A percentile compares a stretch with the other conserved stretches of the same genome.
phyloP scores from a whole-genome alignment of 2,329 filamentous ascomycete species.

The Colletotrichum filicis region DNA sequence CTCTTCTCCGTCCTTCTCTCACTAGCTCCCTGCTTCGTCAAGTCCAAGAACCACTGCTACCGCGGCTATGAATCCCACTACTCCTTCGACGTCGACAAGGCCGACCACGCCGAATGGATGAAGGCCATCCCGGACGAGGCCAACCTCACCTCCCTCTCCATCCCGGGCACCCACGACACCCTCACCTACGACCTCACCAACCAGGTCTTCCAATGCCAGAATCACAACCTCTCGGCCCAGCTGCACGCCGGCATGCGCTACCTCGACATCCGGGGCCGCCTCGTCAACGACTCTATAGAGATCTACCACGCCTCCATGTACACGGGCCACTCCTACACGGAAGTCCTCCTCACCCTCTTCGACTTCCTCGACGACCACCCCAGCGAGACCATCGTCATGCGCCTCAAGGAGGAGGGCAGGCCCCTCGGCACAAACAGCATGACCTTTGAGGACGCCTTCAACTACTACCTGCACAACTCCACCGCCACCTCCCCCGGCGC shows the following conservation, averaged over 20 bases:
- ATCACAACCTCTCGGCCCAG: conserved; percentile 55
- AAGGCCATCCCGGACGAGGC: conserved; percentile 51
- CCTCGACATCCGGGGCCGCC: conserved; percentile 59
- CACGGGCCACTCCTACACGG: conserved; percentile 56
- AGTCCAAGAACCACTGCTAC: conserved; percentile 41
- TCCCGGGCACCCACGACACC: conserved; percentile 65
- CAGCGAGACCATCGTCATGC: conserved; percentile 59
- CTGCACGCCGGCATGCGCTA: conserved; percentile 59
- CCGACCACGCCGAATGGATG: conserved; percentile 55
- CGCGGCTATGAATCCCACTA: conserved; percentile 47
- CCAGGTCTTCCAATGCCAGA: conserved; percentile 58
- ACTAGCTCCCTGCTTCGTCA: conserved; percentile 39
- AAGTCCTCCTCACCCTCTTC: conserved; percentile 56
- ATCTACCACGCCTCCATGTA: conserved; percentile 59
- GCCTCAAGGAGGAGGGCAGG: conserved; percentile 59
- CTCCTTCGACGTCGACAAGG: conserved; percentile 54
- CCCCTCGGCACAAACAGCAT: conserved; percentile 49
- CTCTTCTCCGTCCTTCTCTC: conserved; percentile 41
- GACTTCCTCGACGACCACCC: conserved; percentile 58
- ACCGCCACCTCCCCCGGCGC: conserved; percentile 48
- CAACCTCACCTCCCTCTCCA: conserved; percentile 55
- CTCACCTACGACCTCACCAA: conserved; percentile 56
- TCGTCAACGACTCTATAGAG: conserved; percentile 54
- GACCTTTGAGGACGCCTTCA: conserved; percentile 59
- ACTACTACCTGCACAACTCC: conserved; percentile 49